These are phyloP conservation scores for Camellia lanceoleosa DNA, from an alignment of 148 eudicot genomes.

Conservation along the genomic window DNA sequence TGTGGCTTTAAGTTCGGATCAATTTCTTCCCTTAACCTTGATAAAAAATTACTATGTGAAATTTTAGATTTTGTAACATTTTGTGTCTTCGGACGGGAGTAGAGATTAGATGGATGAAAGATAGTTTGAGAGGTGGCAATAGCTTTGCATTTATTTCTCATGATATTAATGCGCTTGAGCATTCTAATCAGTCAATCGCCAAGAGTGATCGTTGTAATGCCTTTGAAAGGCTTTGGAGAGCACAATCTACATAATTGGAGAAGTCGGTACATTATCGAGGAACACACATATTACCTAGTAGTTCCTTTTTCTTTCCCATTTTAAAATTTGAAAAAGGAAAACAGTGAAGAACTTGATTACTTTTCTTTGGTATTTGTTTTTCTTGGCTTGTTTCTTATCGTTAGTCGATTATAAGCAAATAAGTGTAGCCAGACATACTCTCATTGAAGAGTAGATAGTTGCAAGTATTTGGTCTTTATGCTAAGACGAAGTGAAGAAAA, in stretches of 20 bases:
- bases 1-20: constrained; percentile 5
- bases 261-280: constrained; percentile 55
- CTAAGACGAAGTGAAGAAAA: not conserved
- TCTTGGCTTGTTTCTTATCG: not conserved
- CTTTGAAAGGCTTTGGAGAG: constrained; percentile 95
- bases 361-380: constrained; percentile 4
- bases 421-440: not conserved
- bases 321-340: not conserved
- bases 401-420: not conserved
- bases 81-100: constrained; percentile 39
- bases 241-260: constrained; percentile 97
- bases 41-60: not conserved
- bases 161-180: constrained; percentile 83
- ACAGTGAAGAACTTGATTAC: not conserved
- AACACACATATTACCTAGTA: not conserved
- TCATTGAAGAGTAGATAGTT: constrained; percentile 2
- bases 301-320: not conserved
- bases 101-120: constrained; percentile 68
- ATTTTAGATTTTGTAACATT: not conserved
- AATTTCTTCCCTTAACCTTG: not conserved
- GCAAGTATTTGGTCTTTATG: not conserved
- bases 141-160: constrained; percentile 73
- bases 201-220: constrained; percentile 87
- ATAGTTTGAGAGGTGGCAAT: constrained; percentile 57
- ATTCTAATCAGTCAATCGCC: constrained; percentile 73